Evolutionary conservation across 192 early-diverging fungal species (phyloP).

Genomic region (Coemansia sp.): DNA sequence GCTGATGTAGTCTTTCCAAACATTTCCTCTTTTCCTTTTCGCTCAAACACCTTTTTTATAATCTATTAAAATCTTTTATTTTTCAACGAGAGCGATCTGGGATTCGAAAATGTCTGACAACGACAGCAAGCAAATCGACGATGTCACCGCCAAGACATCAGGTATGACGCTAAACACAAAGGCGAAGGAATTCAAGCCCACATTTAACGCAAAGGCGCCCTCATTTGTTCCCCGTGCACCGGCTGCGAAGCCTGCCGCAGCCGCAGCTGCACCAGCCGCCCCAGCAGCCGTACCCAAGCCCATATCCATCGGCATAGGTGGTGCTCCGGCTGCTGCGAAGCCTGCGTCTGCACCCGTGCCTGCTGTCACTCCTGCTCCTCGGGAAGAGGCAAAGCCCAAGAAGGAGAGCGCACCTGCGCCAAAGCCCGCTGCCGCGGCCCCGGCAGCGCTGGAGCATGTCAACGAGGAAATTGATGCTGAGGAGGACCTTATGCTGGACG

Average conservation of each 20-base stretch:
- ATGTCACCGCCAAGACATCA: constrained; percentile 55
- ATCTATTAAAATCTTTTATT: neutral
- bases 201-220: constrained; percentile 59
- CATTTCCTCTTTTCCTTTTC: neutral
- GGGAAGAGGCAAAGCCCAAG: constrained; percentile 23
- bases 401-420: constrained; percentile 5
- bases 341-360: constrained; percentile 29
- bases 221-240: constrained; percentile 69
- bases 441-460: neutral
- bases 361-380: constrained; percentile 13
- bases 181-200: constrained; percentile 67
- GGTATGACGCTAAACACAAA: constrained; percentile 58
- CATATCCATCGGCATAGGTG: constrained; percentile 28
- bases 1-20: neutral
- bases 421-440: constrained; percentile 4
- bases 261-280: constrained; percentile 18
- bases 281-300: constrained; percentile 12
- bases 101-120: constrained; percentile 30
- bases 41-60: neutral
- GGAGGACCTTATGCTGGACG: constrained; percentile 63
- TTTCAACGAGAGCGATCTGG: neutral
- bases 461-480: constrained; percentile 50
- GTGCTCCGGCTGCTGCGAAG: constrained; percentile 22
- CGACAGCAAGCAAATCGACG: constrained; percentile 22
- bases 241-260: constrained; percentile 35